Evolutionary conservation across 2,329 filamentous ascomycete genomes (phyloP).

Genomic region (Westerdykella aurantiaca): DNA sequence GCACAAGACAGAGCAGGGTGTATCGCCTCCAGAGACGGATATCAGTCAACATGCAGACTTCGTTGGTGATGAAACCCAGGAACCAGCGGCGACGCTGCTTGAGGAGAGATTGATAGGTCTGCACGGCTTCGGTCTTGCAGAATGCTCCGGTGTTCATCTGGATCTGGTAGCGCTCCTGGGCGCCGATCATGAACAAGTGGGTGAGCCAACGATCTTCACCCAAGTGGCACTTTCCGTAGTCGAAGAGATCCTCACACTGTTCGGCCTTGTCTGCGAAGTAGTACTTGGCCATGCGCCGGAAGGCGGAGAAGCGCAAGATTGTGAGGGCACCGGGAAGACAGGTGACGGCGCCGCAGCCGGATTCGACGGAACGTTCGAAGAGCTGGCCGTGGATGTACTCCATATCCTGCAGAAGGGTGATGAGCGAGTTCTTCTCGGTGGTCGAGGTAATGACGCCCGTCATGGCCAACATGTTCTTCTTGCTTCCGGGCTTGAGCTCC

Average conservation of each 20-base stretch:
- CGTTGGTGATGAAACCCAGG: constrained; percentile 93
- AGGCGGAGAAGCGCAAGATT: constrained; percentile 91
- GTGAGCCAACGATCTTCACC: constrained; percentile 97
- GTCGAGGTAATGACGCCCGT: constrained; percentile 96
- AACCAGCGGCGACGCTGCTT: constrained; percentile 98
- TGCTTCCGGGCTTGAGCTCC: constrained; percentile 91
- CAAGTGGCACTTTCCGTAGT: constrained; percentile 91
- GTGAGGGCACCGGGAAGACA: constrained; percentile 93
- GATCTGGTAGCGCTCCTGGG: constrained; percentile 88
- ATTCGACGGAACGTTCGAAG: constrained; percentile 93
- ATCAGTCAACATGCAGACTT: constrained; percentile 97
- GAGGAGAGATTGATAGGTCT: constrained; percentile 75
- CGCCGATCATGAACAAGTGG: constrained; percentile 97
- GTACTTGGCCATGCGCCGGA: constrained; percentile 94
- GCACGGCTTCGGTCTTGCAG: constrained; percentile 96
- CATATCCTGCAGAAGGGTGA: constrained; percentile 94
- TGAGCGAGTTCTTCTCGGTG: constrained; percentile 77
- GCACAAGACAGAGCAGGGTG: constrained; percentile 75
- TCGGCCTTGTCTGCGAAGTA: constrained; percentile 97
- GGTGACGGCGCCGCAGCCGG: constrained; percentile 86
- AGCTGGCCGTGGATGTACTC: constrained; percentile 97
- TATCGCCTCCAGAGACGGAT: constrained; percentile 87
- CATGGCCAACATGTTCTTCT: constrained; percentile 92
- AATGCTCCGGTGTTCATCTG: constrained; percentile 97
- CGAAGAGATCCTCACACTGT: constrained; percentile 91